Percentiles rank a stretch among this genome's conserved stretches.
These are phyloP conservation scores for Penicillium atrosanguineum DNA, from an alignment of 495 filamentous ascomycete genomes.

Conservation along the genomic window DNA sequence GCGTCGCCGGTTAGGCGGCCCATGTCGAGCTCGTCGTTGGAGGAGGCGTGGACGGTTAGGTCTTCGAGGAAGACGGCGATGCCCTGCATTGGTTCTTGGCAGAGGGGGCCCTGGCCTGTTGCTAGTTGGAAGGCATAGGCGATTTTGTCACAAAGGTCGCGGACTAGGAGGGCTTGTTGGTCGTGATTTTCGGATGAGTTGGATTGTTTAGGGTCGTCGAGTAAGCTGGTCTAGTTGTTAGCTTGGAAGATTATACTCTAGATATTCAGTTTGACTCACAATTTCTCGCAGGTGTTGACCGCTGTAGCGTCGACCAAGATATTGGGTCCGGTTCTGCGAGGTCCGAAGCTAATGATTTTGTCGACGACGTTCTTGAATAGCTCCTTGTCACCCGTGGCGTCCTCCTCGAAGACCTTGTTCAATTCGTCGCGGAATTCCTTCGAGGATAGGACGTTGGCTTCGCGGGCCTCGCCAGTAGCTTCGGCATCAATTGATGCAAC, in stretches of 20 bases:
- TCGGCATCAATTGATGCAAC: constrained; percentile 32
- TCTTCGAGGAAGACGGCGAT: constrained; percentile 89
- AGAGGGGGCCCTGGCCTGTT: constrained; percentile 86
- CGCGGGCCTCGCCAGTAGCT: constrained; percentile 49
- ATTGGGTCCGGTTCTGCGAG: constrained; percentile 81
- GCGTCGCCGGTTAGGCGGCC: constrained; percentile 86
- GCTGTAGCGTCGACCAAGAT: constrained; percentile 82
- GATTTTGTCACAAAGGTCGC: constrained; percentile 85
- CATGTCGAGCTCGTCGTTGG: constrained; percentile 65
- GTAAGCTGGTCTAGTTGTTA: constrained; percentile 29
- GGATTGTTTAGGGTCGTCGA: constrained; percentile 39
- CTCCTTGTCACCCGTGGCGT: constrained; percentile 61
- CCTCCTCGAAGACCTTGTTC: constrained; percentile 58
- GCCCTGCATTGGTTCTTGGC: constrained; percentile 91
- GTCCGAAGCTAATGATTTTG: constrained; percentile 85
- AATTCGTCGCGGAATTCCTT: constrained; percentile 76
- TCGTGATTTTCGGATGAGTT: constrained; percentile 22
- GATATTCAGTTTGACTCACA: constrained; percentile 49
- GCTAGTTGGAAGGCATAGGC: constrained; percentile 90
- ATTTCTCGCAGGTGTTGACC: constrained; percentile 67
- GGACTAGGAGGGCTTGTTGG: constrained; percentile 58
- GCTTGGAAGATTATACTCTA: neutral
- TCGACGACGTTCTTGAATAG: constrained; percentile 76
- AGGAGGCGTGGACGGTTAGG: constrained; percentile 53
- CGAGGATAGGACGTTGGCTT: constrained; percentile 57